Evolutionary conservation across 225 moss, liverwort and hornwort genomes (phyloP), one percentile per base, ranked within the genome.

Genomic region (Pseudoscleropodium purum): DNA sequence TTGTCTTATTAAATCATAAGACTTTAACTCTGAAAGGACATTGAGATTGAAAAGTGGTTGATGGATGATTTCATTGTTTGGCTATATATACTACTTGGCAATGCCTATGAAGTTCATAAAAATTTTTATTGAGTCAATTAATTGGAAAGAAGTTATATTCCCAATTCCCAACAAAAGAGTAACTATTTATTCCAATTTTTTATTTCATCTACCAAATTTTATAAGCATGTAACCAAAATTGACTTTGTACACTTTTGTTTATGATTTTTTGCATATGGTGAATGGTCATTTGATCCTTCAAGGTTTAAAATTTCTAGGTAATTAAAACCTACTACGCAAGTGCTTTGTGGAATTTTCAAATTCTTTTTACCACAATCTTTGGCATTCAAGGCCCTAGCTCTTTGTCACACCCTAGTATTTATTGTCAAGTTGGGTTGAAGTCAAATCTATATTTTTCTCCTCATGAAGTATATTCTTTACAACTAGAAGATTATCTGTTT

Each of bases 221-320:
- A 1, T 26, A 14, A 72, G 12, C 41, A 15, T 8, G 0, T 2
- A 0, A 25, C 26, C 3, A 41, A 72, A 41, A 26, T 41, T 39
- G 41, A 41, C 13, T 72, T 72, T 3, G 3, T 41, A 3, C 0
- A 15, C 15, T 41, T 15, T 5, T 72, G 15, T 0, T 0, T 1
- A 0, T 41, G 9, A 8, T 15, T 26, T 26, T 72, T 25, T 39
- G 2, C 0, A 0, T 41, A 70, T 2, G 0, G 25, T 25, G 0
- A 26, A 39, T 0, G 2, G 3, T 41, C 15, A 26, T 9, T 43
- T 41, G 5, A 16, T 29, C 10, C 9, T 43, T 9, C 3, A 26
- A 1, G 2, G 10, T 2, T 18, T 47, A 30, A 47, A 45, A 10
- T 30, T 47, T 47, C 0, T 47, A 29, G 0, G 11, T 11, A 75